Base-by-base conservation (phyloP, 2,329 filamentous ascomycete genomes). In the Colletotrichum aenigma region DNA sequence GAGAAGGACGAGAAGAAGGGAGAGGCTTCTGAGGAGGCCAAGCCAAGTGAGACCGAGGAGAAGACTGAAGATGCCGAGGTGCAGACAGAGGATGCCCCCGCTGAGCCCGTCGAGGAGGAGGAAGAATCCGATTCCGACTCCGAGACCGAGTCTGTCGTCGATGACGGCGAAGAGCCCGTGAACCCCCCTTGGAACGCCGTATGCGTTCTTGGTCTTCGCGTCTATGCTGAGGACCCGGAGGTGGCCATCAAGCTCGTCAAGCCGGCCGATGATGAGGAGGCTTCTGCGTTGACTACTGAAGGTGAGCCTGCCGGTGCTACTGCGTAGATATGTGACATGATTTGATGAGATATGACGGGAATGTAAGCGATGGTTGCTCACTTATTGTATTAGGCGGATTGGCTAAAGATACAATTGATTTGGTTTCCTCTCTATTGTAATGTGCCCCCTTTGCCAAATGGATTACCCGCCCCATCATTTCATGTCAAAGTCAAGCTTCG, bases 161-260 rank as follows among this genome's bases (percentile, higher is more conserved):
- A 43, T 4, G 77, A 79, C 2, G 77, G 79, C 21, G 72, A 78
- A 6, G 75, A 71, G 8, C 64, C 38, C 8, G 38, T 75, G 4
- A 78, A 78, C 8, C 75, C 80, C 12, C 83, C 83, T 2, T 87
- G 85, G 85, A 86, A 87, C 55, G 83, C 85, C n/a, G 84, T 86
- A 28, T 86, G 84, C 66, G 85, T 87, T 12, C 78, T 86, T 52
- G 84, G 84, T 10, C 79, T 87, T 15, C 79, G 84, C 9, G 85
- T 86, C 12, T 87, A 86, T 70, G 81, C 85, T 10, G 80, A 80
- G 67, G 84, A 86, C 32, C 72, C 81, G 2, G 79, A 80, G 7
- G 80, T 86, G 38, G 81, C 81, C 34, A 82, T 87, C 32, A 78
- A 78, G 8, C 78, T 86, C 9, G 83, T 82, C 10, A 81, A 84